Conservation (phyloP, 2,329 filamentous ascomycete genomes). For the Stemphylium beticola region DNA sequence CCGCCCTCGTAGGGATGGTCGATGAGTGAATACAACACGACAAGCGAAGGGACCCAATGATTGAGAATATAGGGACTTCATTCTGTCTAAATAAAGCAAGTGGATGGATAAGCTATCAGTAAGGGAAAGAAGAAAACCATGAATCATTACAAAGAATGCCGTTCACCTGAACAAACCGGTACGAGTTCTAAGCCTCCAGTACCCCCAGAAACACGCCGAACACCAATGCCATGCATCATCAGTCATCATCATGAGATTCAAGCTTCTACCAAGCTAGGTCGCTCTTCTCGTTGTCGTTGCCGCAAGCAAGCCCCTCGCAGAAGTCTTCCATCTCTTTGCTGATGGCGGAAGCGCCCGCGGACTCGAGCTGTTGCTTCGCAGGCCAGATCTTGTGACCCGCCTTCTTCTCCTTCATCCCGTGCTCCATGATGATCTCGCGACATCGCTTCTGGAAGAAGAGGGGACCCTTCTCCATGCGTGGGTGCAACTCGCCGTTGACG, state of each 20-base stretch:
- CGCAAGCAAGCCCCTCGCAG: slow-evolving; percentile 36
- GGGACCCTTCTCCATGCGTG: slow-evolving; percentile 64
- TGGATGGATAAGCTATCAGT: background rate
- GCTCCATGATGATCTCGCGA: slow-evolving; percentile 57
- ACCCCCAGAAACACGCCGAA: slow-evolving; percentile 16
- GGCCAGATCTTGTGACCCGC: slow-evolving; percentile 61
- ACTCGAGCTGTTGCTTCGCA: slow-evolving; percentile 47
- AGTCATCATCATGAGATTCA: slow-evolving; percentile 2
- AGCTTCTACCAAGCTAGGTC: slow-evolving; percentile 31
- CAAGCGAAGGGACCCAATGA: background rate
- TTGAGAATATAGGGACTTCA: background rate
- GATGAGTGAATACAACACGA: background rate
- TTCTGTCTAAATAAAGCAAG: background rate
- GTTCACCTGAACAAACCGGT: background rate
- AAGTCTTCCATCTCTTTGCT: slow-evolving; percentile 38
- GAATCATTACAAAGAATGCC: slow-evolving; percentile 9
- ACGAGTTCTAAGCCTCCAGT: slow-evolving; percentile 25
- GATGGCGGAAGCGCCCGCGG: slow-evolving; percentile 21
- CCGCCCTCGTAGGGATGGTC: background rate
- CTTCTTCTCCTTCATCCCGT: slow-evolving; percentile 56
- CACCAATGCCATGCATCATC: slow-evolving; percentile 22
- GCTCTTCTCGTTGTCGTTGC: slow-evolving; percentile 36
- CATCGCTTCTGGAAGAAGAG: slow-evolving; percentile 63
- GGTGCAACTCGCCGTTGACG: slow-evolving; percentile 68
- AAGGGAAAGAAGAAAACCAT: slow-evolving; percentile 1